Evolutionary conservation across 2,329 filamentous ascomycete genomes (phyloP), one percentile per base, ranked within the genome.

Genomic region (Stylonectria norvegica): DNA sequence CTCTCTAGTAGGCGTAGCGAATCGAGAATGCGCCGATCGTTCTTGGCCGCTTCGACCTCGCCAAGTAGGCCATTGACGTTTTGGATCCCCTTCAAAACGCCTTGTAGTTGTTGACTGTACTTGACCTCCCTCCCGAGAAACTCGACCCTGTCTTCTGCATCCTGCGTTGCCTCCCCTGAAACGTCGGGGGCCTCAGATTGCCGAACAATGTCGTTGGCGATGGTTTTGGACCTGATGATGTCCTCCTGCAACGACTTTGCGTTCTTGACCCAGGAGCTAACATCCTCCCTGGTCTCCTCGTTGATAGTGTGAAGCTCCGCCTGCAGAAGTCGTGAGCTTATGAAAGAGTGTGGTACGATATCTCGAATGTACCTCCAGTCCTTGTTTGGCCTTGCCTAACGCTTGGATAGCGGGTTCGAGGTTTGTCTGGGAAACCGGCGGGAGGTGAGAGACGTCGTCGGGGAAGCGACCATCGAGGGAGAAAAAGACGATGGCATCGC

Each of bases 171-270:
- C 49, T 76, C 69, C 3, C 78, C 78, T 0, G 73, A 75, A 2
- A 72, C 64, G 35, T 70, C 71, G 1, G 76, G 76, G 2, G 72
- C 78, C 57, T 91, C 85, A 37, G 89, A 83, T 55, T 89, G 79
- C 31, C 82, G 77, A 5, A 91, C 78, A 43, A 97, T 94, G 42
- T 89, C 82, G 56, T 83, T 83, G 16, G 91, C 89, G 23, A 89
- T 82, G 12, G 79, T 76, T 56, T 88, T 84, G 17, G 89, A 91
- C 33, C 80, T 78, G 55, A 87, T 80, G 50, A 96, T 91, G 59
- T 96, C 91, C 47, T 83, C 78, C 62, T 95, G 88, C 6, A 96
- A 77, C 37, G 83, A 80, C 64, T 88, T 88, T 34, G 90, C 89
- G 62, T 93, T 88, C 36, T 75, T 69, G 41, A 94, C 86, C 91